Evolutionary conservation across 768 basidiomycete genomes (phyloP).

Genomic region (Russula abietina): DNA sequence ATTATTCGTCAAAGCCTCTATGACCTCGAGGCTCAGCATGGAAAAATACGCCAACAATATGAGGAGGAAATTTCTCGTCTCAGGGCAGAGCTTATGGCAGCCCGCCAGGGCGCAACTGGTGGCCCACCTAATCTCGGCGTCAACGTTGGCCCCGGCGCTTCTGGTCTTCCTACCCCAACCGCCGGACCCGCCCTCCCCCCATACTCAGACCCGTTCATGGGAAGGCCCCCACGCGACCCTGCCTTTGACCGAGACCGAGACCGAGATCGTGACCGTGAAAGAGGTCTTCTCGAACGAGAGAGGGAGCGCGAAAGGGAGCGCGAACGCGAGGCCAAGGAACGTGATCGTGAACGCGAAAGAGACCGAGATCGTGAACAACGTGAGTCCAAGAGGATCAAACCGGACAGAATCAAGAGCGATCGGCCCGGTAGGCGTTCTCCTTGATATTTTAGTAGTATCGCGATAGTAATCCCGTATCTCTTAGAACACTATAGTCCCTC

Average conservation of each 20-base stretch:
- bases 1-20: conserved; percentile 86
- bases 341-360: conserved; percentile 28
- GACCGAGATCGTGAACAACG: conserved; percentile 25
- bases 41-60: conserved; percentile 78
- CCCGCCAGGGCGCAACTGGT: conserved; percentile 36
- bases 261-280: conserved; percentile 32
- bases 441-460: conserved; percentile 3
- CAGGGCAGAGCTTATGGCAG: conserved; percentile 57
- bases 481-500: conserved; percentile 25
- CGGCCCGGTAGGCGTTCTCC: conserved; percentile 21
- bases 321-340: conserved; percentile 27
- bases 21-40: conserved; percentile 85
- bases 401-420: conserved; percentile 25
- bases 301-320: conserved; percentile 37
- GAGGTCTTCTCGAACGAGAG: conserved; percentile 33
- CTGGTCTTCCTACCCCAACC: conserved; percentile 25
- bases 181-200: conserved; percentile 28
- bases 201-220: conserved; percentile 24
- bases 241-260: conserved; percentile 33
- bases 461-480: conserved; percentile 6
- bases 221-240: conserved; percentile 24
- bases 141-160: conserved; percentile 23
- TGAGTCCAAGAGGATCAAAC: conserved; percentile 24
- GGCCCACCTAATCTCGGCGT: conserved; percentile 28
- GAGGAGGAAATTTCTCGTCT: conserved; percentile 77